These are phyloP conservation scores for Tephrocybe sp. DNA, from an alignment of 768 basidiomycete genomes.

Conservation along the genomic window DNA sequence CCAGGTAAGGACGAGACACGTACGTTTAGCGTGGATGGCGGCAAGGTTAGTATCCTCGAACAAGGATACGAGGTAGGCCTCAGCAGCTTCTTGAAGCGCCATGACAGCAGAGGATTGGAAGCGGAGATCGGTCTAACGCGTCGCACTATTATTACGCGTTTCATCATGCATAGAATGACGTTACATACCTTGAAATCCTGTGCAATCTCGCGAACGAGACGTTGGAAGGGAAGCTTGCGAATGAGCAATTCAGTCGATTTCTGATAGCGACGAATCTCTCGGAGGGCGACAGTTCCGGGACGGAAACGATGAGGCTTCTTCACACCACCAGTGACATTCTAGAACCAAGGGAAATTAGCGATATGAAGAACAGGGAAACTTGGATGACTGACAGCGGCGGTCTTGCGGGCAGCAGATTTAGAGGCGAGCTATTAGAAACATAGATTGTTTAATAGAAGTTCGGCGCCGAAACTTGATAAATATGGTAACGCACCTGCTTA, in stretches of 20 bases:
- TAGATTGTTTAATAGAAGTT: background rate
- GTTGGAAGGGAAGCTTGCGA: constrained; percentile 83
- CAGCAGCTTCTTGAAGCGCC: constrained; percentile 21
- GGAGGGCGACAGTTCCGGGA: constrained; percentile 80
- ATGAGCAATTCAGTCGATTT: constrained; percentile 84
- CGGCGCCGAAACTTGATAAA: background rate
- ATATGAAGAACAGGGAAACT: background rate
- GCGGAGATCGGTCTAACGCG: constrained; percentile 19
- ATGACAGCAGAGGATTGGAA: constrained; percentile 22
- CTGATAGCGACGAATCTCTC: constrained; percentile 81
- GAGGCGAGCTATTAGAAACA: constrained; percentile 15
- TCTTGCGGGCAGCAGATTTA: constrained; percentile 16
- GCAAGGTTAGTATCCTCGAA: constrained; percentile 21
- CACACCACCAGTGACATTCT: constrained; percentile 17
- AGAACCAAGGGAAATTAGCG: background rate
- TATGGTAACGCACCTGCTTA: constrained; percentile 10
- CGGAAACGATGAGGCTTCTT: constrained; percentile 58
- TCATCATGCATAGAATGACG: constrained; percentile 1
- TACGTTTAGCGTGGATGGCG: constrained; percentile 22
- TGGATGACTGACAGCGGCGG: constrained; percentile 6
- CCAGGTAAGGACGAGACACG: background rate
- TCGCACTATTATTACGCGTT: background rate
- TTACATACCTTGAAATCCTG: constrained; percentile 63
- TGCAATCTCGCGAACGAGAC: constrained; percentile 72
- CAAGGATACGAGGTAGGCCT: constrained; percentile 20